Evolutionary conservation across 768 basidiomycete species (phyloP), one percentile per base, ranked within the genome.

Genomic region (Auriculariales sp.): DNA sequence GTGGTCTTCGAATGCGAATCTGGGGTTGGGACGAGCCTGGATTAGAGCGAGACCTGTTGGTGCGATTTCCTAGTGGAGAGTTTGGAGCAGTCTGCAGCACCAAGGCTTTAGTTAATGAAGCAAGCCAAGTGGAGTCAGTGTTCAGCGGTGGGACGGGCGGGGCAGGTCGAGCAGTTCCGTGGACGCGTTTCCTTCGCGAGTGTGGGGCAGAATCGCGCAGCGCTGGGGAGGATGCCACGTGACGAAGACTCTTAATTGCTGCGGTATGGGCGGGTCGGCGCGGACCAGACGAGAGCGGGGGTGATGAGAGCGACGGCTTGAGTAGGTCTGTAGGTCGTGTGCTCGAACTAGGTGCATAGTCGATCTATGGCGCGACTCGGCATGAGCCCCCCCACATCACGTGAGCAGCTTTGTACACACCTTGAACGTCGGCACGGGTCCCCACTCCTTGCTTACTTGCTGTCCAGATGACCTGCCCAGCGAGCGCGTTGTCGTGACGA

Each of bases 91-190:
- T 66, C 56, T 3, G 65, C 67, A 12, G 63, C 57, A 60, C 55
- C 36, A 71, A 67, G 24, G 72, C 56, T 4, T 66, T 59, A 2
- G 71, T 44, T 67, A 45, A 46, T 30, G 51, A 17, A 28, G 48
- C 19, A 5, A 44, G 22, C 39, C 39, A 44, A 24, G 39, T 44
- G 1, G n/a, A n/a, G n/a, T 44, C 39, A 12, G 39, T 19, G n/a
- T n/a, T n/a, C 6, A 44, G 10, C 17, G 2, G 39, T 25, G 39
- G 39, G 10, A 44, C 39, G 19, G 39, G 39, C 12, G 39, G 39
- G 5, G 27, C 39, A 12, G 22, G 7, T 5, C 22, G 22, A 12
- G 39, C 19, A 24, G 35, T 17, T 5, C 15, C n/a, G 5, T 11
- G 22, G 22, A 28, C 27, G 22, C 39, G 39, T 24, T 44, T 44